These are phyloP conservation scores for Mangifera indica DNA, from an alignment of 345 rosid species.

Conservation along the genomic window DNA sequence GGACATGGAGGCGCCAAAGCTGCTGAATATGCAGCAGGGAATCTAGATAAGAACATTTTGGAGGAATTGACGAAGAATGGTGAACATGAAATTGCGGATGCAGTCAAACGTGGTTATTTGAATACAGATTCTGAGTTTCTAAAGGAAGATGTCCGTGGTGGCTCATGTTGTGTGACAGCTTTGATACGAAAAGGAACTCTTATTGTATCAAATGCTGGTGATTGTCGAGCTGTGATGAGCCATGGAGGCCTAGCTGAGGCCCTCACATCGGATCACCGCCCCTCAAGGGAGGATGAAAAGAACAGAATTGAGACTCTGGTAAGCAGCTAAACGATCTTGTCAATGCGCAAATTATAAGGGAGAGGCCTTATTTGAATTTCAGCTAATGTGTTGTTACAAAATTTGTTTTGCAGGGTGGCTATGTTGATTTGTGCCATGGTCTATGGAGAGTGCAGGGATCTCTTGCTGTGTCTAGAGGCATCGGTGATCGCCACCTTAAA, in stretches of 20 bases:
- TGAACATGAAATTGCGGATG: constrained; percentile 11
- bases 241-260: constrained; percentile 68
- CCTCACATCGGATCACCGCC: constrained; percentile 82
- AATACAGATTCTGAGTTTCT: constrained; percentile 71
- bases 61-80: constrained; percentile 20
- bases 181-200: constrained; percentile 62
- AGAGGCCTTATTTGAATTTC: neutral
- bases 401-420: constrained; percentile 62
- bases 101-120: constrained; percentile 51
- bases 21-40: constrained; percentile 10
- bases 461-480: constrained; percentile 80
- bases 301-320: constrained; percentile 65
- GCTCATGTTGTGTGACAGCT: constrained; percentile 90
- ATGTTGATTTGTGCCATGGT: constrained; percentile 72
- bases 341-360: neutral
- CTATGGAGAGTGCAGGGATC: constrained; percentile 90
- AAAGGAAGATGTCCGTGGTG: constrained; percentile 55
- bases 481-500: constrained; percentile 74
- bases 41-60: too few relatives aligned
- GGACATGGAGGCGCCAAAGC: too few relatives aligned
- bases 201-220: constrained; percentile 80
- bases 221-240: constrained; percentile 92
- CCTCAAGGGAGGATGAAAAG: constrained; percentile 76
- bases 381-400: constrained; percentile 5
- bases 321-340: constrained; percentile 15